Evolutionary conservation across 2,329 filamentous ascomycete genomes (phyloP), one percentile per base, ranked within the genome.

Genomic region (Alternaria alternata): DNA sequence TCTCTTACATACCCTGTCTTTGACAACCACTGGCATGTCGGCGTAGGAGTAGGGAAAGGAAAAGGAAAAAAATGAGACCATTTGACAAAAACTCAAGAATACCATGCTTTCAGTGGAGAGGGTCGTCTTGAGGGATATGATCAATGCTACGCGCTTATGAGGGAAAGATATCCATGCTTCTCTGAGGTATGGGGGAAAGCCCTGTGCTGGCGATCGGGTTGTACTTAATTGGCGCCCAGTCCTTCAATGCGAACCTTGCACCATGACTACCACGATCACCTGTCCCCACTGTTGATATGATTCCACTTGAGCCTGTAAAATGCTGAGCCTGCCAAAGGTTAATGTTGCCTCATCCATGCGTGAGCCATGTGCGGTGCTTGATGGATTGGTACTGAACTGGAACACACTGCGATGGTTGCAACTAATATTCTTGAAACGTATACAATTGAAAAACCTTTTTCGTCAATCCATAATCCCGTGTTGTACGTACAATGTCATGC

Each of bases 81-180:
- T 61, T 63, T 63, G 54, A 57, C 55, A 64, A 59, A 46, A 34
- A 51, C 51, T 59, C 53, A 51, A 59, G 46, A 30, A 52, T 36
- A 48, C 61, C 51, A 65, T 54, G 57, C 58, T 61, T 59, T 62
- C 54, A 61, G 38, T 54, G 57, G 43, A 47, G 8, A 34, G 39
- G 24, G 46, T 42, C 16, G 57, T 60, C 53, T 52, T 60, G 53
- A 63, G 71, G 74, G 70, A 75, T 66, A 70, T 69, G 67, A 75
- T 77, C 74, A 70, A 73, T 73, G 73, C 72, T 85, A 82, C 85
- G 90, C 89, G 90, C 93, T 97, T 86, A 97, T 91, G 94, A 97
- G 93, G 94, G 94, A 98, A 98, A 98, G 94, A 98, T 93, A 97
- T 69, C 90, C 93, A 87, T 82, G 80, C 81, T 72, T 71, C 14